A percentile compares a stretch with the other conserved stretches of the same genome.
Evolutionary conservation across 148 eudicot genomes (phyloP).

Genomic region (Heliamphora exappendiculata): DNA sequence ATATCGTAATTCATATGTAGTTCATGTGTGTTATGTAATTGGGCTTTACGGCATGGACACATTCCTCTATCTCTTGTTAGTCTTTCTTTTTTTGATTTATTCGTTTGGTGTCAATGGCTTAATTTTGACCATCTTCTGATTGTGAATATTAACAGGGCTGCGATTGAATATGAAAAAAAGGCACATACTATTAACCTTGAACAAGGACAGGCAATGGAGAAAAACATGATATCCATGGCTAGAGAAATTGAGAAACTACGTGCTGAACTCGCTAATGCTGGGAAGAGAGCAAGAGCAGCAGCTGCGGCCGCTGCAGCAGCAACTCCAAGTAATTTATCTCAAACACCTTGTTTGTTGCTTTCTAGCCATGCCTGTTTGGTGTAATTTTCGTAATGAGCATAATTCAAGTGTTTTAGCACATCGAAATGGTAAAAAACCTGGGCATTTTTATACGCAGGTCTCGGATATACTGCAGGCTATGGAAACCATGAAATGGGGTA

Average conservation of each 20-base stretch:
- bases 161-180: constrained; percentile 65
- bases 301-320: constrained; percentile 49
- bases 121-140: neutral
- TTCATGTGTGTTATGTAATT: neutral
- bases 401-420: neutral
- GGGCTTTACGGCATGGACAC: neutral
- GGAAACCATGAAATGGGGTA: constrained; percentile 26
- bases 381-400: neutral
- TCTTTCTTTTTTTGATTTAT: neutral
- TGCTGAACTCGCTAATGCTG: constrained; percentile 60
- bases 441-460: constrained; percentile 22
- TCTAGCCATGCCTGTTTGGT: neutral
- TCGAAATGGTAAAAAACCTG: neutral
- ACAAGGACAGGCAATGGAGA: constrained; percentile 56
- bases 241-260: constrained; percentile 53
- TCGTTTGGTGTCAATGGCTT: neutral
- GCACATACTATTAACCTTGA: constrained; percentile 40
- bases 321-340: constrained; percentile 35
- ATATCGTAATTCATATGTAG: neutral
- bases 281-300: constrained; percentile 63
- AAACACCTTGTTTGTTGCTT: neutral
- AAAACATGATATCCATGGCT: constrained; percentile 31
- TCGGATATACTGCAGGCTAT: constrained; percentile 39
- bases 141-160: constrained; percentile 42
- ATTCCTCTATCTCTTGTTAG: neutral